phyloP scores from a whole-genome alignment of 192 early-diverging fungal species.

The Coemansia sp. region DNA sequence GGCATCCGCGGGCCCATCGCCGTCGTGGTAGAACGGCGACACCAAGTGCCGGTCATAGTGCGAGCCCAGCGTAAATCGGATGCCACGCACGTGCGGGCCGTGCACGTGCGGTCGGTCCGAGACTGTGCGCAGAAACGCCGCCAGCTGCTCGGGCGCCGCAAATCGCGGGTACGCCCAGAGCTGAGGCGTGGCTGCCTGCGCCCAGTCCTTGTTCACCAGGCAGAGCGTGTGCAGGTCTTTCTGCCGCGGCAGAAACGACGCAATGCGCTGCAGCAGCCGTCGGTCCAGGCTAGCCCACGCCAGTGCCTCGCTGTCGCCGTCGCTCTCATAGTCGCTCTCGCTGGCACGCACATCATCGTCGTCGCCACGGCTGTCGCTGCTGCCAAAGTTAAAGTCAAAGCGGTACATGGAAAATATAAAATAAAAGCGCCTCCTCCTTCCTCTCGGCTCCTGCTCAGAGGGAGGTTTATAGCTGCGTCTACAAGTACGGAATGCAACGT shows the following conservation, averaged over 20 bases:
- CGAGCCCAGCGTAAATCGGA: conserved; percentile 40
- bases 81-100: conserved; percentile 33
- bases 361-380: conserved; percentile 7
- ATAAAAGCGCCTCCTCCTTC: too few species aligned
- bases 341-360: conserved; percentile 5
- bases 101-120: conserved; percentile 13
- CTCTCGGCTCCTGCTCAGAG: too few species aligned
- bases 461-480: neutral
- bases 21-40: conserved; percentile 15
- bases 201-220: conserved; percentile 42
- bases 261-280: conserved; percentile 36
- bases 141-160: conserved; percentile 33
- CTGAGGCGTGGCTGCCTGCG: conserved; percentile 20
- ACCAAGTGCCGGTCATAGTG: conserved; percentile 41
- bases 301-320: conserved; percentile 13
- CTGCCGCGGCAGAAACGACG: conserved; percentile 30
- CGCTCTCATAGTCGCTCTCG: conserved; percentile 35
- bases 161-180: conserved; percentile 47
- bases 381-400: conserved; percentile 37
- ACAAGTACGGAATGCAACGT: neutral
- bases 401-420: conserved; percentile 16
- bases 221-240: conserved; percentile 35
- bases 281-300: conserved; percentile 33
- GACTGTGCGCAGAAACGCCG: conserved; percentile 26
- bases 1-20: conserved; percentile 11